These are phyloP conservation scores for Entelexis paramagnoliae DNA, from an alignment of 1,139 yeast genomes.

Conservation along the genomic window DNA sequence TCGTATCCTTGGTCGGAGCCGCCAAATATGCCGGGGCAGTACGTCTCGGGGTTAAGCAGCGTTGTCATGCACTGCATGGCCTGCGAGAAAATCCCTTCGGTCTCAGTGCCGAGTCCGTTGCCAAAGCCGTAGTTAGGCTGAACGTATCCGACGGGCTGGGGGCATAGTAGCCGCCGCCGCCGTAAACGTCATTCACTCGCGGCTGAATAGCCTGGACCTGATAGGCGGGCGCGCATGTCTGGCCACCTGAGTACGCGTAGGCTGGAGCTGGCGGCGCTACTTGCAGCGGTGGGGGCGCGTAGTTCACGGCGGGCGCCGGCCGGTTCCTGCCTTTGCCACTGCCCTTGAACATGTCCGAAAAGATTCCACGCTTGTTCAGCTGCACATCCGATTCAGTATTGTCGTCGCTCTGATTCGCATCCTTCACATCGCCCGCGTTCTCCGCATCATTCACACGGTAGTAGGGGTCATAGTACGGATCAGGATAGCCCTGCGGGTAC, in stretches of 20 bases:
- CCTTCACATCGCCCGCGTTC: too few relatives aligned
- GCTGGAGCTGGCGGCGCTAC: not conserved
- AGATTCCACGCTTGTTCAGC: not conserved
- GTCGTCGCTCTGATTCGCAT: not conserved
- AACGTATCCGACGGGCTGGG: too few relatives aligned
- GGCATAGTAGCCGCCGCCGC: not conserved
- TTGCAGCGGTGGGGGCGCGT: not conserved
- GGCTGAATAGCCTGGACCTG: constrained; percentile 3
- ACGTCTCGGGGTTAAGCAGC: not conserved
- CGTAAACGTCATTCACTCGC: not conserved
- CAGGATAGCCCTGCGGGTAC: not conserved
- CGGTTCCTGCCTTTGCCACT: not conserved
- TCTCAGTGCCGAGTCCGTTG: not conserved
- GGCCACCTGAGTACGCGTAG: not conserved
- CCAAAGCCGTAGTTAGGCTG: not conserved
- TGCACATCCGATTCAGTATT: not conserved
- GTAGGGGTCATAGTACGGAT: not conserved
- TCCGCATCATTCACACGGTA: not conserved
- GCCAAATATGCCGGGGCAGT: not conserved
- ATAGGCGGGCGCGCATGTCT: not conserved
- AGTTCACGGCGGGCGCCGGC: not conserved
- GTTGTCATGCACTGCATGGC: not conserved
- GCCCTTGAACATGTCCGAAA: not conserved
- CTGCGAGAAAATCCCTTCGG: not conserved
- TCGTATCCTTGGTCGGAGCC: not conserved